These are phyloP conservation scores for Colletotrichum noveboracense DNA, from an alignment of 2,329 filamentous ascomycete genomes.

Conservation along the genomic window DNA sequence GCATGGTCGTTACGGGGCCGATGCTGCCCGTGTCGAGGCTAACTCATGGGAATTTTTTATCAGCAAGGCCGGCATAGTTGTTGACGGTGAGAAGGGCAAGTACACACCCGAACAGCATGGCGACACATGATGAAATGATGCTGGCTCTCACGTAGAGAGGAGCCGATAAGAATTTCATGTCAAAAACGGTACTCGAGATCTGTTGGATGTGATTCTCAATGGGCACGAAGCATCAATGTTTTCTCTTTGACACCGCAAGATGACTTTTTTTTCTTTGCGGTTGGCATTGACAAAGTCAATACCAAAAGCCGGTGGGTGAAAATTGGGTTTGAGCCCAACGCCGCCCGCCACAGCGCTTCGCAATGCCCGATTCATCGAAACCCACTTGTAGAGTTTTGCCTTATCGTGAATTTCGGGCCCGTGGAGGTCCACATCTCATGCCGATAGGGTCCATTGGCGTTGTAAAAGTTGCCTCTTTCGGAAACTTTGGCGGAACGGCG, in stretches of 20 bases:
- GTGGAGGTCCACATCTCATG: not conserved
- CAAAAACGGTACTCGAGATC: not conserved
- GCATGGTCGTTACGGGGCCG: constrained; percentile 65
- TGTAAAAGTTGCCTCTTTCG: not conserved
- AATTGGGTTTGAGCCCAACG: constrained; percentile 3
- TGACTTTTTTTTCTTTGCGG: not conserved
- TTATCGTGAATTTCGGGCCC: not conserved
- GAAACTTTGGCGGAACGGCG: not conserved
- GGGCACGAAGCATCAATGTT: not conserved
- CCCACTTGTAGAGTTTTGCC: not conserved
- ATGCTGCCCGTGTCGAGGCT: constrained; percentile 55
- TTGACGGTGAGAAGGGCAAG: not conserved
- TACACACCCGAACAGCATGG: constrained; percentile 35
- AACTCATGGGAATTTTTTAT: not conserved
- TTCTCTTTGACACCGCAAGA: not conserved
- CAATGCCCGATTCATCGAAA: constrained; percentile 1
- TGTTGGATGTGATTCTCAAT: not conserved
- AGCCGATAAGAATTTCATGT: not conserved
- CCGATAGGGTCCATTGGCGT: not conserved
- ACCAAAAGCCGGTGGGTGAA: not conserved
- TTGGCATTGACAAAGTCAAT: not conserved
- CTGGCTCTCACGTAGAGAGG: constrained; percentile 34
- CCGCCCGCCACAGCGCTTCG: not conserved
- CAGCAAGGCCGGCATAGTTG: not conserved
- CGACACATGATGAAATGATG: constrained; percentile 33